Conservation (phyloP, 495 filamentous ascomycete species). For the Mycothermus thermophilus region DNA sequence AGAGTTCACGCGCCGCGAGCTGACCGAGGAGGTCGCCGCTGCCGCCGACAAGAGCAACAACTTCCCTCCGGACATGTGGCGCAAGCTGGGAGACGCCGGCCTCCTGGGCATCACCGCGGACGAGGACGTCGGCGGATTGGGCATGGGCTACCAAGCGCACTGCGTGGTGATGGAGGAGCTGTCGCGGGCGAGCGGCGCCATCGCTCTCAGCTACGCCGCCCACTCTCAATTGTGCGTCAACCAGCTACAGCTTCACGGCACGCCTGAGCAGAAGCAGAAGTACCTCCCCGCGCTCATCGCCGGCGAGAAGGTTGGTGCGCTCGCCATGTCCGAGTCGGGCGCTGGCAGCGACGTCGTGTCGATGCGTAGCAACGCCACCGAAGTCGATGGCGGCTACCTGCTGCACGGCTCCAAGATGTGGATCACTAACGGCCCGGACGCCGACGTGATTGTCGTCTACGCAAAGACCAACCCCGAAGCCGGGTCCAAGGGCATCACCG, state of each 20-base stretch:
- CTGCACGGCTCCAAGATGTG: slow-evolving; percentile 97
- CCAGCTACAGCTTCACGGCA: slow-evolving; percentile 88
- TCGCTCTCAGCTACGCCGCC: slow-evolving; percentile 83
- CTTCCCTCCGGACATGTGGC: slow-evolving; percentile 87
- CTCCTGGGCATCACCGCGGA: slow-evolving; percentile 90
- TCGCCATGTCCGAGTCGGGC: slow-evolving; percentile 91
- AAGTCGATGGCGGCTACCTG: slow-evolving; percentile 70
- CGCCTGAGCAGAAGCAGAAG: slow-evolving; percentile 56
- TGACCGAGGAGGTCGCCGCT: slow-evolving; percentile 70
- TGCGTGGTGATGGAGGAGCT: slow-evolving; percentile 92
- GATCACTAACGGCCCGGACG: slow-evolving; percentile 98
- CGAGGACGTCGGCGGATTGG: slow-evolving; percentile 82
- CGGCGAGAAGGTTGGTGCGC: slow-evolving; percentile 70
- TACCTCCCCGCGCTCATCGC: slow-evolving; percentile 73
- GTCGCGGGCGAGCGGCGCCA: slow-evolving; percentile 54
- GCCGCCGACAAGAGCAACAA: slow-evolving; percentile 72
- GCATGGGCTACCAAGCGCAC: slow-evolving; percentile 93
- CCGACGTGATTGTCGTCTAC: slow-evolving; percentile 79
- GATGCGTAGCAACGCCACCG: slow-evolving; percentile 77
- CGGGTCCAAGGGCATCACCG: slow-evolving; percentile 85
- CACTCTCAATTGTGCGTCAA: slow-evolving; percentile 97
- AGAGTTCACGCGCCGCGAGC: slow-evolving; percentile 78
- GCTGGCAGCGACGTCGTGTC: slow-evolving; percentile 88
- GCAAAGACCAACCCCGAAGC: slow-evolving; percentile 78
- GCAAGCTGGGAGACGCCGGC: slow-evolving; percentile 80